Conservation (phyloP, 148 eudicot species). For the Suaeda aralocaspica region DNA sequence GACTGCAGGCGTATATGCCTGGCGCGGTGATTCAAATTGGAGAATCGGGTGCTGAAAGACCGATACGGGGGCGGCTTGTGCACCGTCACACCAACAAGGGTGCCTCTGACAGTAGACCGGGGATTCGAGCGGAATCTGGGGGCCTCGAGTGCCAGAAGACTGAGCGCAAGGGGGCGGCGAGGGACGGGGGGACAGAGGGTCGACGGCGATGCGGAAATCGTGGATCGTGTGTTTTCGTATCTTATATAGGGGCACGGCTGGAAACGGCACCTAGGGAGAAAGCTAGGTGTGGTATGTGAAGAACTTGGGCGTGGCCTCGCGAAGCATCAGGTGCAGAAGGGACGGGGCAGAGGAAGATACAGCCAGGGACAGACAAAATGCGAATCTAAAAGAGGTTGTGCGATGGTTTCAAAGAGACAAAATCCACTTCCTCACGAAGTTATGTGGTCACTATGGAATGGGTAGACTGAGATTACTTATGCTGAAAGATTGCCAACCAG, state of each 20-base stretch:
- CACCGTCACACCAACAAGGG: slow-evolving; percentile 92
- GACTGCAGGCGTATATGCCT: slow-evolving; percentile 62
- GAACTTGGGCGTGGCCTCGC: slow-evolving; percentile 45
- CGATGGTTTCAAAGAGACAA: slow-evolving; percentile 32
- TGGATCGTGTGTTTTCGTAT: slow-evolving; percentile 67
- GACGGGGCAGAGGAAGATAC: slow-evolving; percentile 40
- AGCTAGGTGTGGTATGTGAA: slow-evolving; percentile 64
- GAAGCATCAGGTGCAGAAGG: slow-evolving; percentile 33
- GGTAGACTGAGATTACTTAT: slow-evolving; percentile 48
- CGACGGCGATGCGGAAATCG: too few relatives aligned
- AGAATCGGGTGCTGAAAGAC: slow-evolving; percentile 72
- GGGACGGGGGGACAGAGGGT: too few relatives aligned
- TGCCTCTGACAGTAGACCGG: neutral
- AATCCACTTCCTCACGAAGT: slow-evolving; percentile 48
- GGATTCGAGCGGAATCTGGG: neutral
- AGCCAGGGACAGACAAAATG: slow-evolving; percentile 17
- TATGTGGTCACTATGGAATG: slow-evolving; percentile 48
- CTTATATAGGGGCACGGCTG: slow-evolving; percentile 78
- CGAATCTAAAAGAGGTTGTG: slow-evolving; percentile 32
- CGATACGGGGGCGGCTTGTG: slow-evolving; percentile 72
- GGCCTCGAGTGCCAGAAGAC: neutral
- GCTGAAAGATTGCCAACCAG: slow-evolving; percentile 61
- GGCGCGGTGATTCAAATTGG: slow-evolving; percentile 48
- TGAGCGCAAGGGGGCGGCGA: neutral
- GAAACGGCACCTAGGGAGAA: slow-evolving; percentile 88